These are phyloP conservation scores for Serendipita vermifera DNA, from an alignment of 768 basidiomycete genomes.

Conservation along the genomic window DNA sequence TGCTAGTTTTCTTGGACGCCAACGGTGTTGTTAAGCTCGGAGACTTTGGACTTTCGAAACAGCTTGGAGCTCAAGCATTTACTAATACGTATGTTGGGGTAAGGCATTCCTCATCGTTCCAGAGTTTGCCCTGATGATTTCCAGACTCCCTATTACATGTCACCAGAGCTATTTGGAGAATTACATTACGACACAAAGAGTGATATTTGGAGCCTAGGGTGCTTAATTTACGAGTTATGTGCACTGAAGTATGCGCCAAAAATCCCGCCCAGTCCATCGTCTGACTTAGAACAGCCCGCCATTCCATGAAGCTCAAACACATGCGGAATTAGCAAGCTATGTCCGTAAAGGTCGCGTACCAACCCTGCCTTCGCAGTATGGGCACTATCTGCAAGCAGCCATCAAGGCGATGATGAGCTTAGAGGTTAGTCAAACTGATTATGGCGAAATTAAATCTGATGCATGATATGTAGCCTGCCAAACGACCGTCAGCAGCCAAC, in stretches of 20 bases:
- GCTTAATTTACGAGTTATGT: slow-evolving; percentile 92
- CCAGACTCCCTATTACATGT: slow-evolving; percentile 99
- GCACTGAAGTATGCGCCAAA: slow-evolving; percentile 51
- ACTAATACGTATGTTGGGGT: slow-evolving; percentile 97
- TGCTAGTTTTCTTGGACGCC: slow-evolving; percentile 76
- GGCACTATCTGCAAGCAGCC: slow-evolving; percentile 50
- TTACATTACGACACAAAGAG: slow-evolving; percentile 96
- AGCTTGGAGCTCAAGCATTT: slow-evolving; percentile 74
- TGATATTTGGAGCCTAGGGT: slow-evolving; percentile 97
- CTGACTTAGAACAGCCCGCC: slow-evolving; percentile 39
- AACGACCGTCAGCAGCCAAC: slow-evolving; percentile 72
- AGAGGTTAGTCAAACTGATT: slow-evolving; percentile 39
- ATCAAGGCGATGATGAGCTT: slow-evolving; percentile 82
- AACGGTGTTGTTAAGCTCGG: slow-evolving; percentile 83
- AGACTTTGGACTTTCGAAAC: slow-evolving; percentile 93
- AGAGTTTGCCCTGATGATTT: background rate
- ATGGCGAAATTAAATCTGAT: background rate
- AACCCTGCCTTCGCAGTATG: slow-evolving; percentile 74
- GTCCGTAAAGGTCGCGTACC: slow-evolving; percentile 87
- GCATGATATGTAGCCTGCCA: slow-evolving; percentile 46
- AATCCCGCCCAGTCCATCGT: background rate
- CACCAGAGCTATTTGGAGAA: slow-evolving; percentile 94
- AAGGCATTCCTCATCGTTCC: slow-evolving; percentile 22
- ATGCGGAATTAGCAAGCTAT: slow-evolving; percentile 67
- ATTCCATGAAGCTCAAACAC: slow-evolving; percentile 86